Evolutionary conservation across 495 filamentous ascomycete species (phyloP), one percentile per base, ranked within the genome.

Genomic region (Aspergillus coremiiformis): DNA sequence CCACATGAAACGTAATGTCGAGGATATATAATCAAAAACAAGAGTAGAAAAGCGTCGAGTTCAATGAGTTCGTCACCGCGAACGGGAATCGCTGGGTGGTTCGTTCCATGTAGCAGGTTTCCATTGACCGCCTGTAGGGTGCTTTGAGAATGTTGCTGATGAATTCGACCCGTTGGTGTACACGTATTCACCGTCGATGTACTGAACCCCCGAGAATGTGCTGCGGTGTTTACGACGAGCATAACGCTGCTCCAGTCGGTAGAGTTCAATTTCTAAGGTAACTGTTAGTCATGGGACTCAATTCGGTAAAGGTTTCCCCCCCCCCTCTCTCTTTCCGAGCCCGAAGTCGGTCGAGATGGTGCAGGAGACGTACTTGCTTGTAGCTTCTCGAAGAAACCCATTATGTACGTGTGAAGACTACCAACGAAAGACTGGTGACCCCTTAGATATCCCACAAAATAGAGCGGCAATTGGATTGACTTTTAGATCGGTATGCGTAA

Each of bases 151-250:
- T 26, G 68, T 67, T 35, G 67, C 69, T 7, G 70, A 69, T 15
- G 69, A 72, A 41, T 63, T 70, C 9, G 64, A 48, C 30, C 62
- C 63, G 30, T 57, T 61, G 47, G 61, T 58, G 73, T 85, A 90
- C 62, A 94, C 78, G 72, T 93, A 96, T 71, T 96, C 91, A 66
- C 89, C 89, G 66, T 95, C 86, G 58, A 95, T 84, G 66, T 96
- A 96, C 63, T 84, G 78, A 19, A 88, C 91, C 59, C 88, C 89
- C 52, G 85, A 82, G 70, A 94, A 95, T 53, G 85, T 90, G 49
- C 81, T 89, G 71, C 90, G 89, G 55, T 89, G 84, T 58, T 87
- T 86, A 65, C 88, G 84, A 60, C 83, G 84, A 29, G 88, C 91
- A 74, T 96, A 96, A 42, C 88, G 82, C 70, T 95, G 85, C 72